Base-by-base conservation (phyloP, 2,329 filamentous ascomycete genomes). In the Talaromyces piceae region DNA sequence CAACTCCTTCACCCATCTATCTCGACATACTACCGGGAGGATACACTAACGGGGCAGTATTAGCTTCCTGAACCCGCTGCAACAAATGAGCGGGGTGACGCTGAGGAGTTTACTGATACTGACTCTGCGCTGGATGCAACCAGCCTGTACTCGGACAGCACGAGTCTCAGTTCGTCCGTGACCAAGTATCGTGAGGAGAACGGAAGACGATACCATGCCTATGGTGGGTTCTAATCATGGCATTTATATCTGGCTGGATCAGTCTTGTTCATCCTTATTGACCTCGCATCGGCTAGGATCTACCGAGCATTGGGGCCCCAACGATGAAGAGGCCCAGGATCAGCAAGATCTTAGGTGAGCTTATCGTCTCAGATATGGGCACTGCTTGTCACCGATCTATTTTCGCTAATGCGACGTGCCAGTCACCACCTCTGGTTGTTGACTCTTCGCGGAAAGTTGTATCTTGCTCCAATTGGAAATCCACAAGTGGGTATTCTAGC, bases 251-350 rank as follows among this genome's bases (percentile, higher is more conserved):
- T 30, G 28, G 13, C 7, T 13, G 28, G 13, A 30, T 30, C 28
- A 30, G 13, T 30, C n/a, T n/a, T n/a, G n/a, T n/a, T n/a, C n/a
- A n/a, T n/a, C n/a, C n/a, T n/a, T 30, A 13, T 13, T 30, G 13
- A 30, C 28, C 7, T 30, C 28, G 28, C 13, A 30, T 13, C 28
- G 28, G 28, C 28, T 13, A 30, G 28, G 28, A 13, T 30, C 28
- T 30, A 30, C 28, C 7, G 28, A 30, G 28, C 28, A 30, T 30
- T 30, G 28, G 28, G 28, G 28, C 37, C 57, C 57, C 47, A 61
- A 61, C 43, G 58, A 61, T 43, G 57, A 61, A 37, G 49, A 49
- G 33, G 59, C 58, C 43, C 57, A 59, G 52, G 56, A 59, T 20
- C 56, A 57, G 31, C 51, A 58, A 4, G 58, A 61, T 30, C 55